Percentiles rank a stretch among this genome's conserved stretches.
These are phyloP conservation scores for Austroboletus olivaceoglutinosus DNA, from an alignment of 1,284 basidiomycete genomes.

Conservation along the genomic window DNA sequence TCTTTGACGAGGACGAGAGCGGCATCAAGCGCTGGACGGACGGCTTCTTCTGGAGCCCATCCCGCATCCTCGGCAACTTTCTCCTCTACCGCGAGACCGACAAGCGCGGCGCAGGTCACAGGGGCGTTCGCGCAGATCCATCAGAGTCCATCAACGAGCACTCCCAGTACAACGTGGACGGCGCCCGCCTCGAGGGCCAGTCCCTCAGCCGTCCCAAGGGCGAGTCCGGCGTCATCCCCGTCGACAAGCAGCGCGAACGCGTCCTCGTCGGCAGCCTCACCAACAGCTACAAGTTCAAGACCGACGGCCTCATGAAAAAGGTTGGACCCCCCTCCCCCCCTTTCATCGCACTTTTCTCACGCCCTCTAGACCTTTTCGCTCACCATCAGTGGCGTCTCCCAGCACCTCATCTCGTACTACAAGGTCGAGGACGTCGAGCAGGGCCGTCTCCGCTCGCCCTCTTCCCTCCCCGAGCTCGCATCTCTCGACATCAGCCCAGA, in stretches of 20 bases:
- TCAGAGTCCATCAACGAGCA: constrained; percentile 34
- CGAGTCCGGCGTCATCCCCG: constrained; percentile 44
- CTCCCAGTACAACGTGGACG: constrained; percentile 33
- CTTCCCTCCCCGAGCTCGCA: constrained; percentile 84
- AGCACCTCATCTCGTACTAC: constrained; percentile 97
- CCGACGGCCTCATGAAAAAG: constrained; percentile 93
- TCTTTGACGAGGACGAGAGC: constrained; percentile 96
- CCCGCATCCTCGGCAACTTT: constrained; percentile 91
- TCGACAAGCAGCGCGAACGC: constrained; percentile 74
- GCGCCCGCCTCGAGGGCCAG: constrained; percentile 40
- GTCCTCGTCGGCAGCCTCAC: constrained; percentile 86
- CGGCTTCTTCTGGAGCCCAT: constrained; percentile 89
- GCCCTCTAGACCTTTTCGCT: constrained; percentile 83
- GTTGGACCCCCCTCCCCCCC: constrained; percentile 35
- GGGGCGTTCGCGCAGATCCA: constrained; percentile 46
- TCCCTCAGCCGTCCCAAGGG: constrained; percentile 62
- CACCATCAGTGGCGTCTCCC: constrained; percentile 80
- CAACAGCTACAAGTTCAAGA: constrained; percentile 88
- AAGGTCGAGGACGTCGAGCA: constrained; percentile 87
- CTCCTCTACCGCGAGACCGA: constrained; percentile 92
- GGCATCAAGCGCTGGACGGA: constrained; percentile 99
- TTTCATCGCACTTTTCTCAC: constrained; percentile 15
- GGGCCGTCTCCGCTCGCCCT: constrained; percentile 84
- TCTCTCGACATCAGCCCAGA: constrained; percentile 85
- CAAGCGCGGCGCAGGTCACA: constrained; percentile 66